Evolutionary conservation across 108 stramenopile genomes (phyloP), one percentile per base, ranked within the genome.

Genomic region (Stephanodiscus triporus): DNA sequence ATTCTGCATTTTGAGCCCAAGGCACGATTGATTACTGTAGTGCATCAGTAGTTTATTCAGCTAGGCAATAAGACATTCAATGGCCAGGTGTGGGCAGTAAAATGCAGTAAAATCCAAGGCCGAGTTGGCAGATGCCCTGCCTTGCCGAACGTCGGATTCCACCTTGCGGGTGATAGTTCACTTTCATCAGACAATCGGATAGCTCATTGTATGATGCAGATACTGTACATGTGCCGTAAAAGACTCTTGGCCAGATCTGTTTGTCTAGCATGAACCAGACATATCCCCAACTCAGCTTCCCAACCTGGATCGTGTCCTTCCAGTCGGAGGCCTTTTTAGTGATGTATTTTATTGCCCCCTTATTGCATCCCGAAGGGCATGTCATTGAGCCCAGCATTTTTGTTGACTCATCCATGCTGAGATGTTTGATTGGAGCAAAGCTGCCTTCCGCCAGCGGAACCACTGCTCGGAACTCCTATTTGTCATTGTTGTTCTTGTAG

Each of bases 21-120:
- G 14, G 38, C n/a, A 27, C 0, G 42, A 59, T 6, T 9, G 40
- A 10, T n/a, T 59, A 4, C 71, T 51, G 19, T 63, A 72, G 61
- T 72, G 61, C 62, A 61, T 59, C 0, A 61, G 9, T 14, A 71
- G 70, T 16, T 27, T 26, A 19, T 56, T 43, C 3, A 71, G 11
- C n/a, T 59, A 47, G 3, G 38, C 70, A 0, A 71, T 23, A 3
- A 59, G 48, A 30, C 59, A 59, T 23, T 71, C 70, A 0, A 71
- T 48, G 10, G 37, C 57, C 0, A 26, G 57, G 29, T 71, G 36
- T 13, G 70, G 70, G 20, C 40, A 49, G 0, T 62, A n/a, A 61
- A 2, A 72, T 20, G 0, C 71, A 61, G 16, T 53, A 72, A 50
- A 72, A 72, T 3, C 70, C 70, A 14, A 9, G 23, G 8, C 6